Conservation (phyloP, 352 stramenopile species). For the Globisporangium nodosum region DNA sequence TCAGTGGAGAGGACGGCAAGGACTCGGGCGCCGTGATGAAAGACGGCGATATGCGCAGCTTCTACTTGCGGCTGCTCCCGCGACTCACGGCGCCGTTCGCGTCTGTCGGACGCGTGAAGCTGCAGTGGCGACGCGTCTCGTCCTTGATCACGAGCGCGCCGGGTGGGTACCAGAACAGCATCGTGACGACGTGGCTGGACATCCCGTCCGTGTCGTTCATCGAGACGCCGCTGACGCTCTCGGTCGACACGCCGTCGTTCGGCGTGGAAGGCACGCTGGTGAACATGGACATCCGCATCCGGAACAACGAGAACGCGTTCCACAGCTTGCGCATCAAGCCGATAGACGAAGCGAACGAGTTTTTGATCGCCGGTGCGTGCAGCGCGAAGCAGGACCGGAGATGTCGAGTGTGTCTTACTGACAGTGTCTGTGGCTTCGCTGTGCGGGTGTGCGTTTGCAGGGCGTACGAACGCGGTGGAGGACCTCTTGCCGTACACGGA, state of each 20-base stretch:
- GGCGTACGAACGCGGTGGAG: constrained; percentile 65
- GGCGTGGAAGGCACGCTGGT: constrained; percentile 61
- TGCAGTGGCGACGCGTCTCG: constrained; percentile 59
- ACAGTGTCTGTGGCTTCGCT: neutral
- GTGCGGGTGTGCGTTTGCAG: constrained; percentile 14
- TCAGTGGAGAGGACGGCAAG: constrained; percentile 1
- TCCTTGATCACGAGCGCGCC: constrained; percentile 33
- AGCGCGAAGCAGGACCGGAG: neutral
- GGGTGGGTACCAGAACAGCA: constrained; percentile 27
- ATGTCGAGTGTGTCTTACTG: too few species aligned
- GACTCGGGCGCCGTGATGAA: constrained; percentile 31
- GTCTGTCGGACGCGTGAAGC: constrained; percentile 45
- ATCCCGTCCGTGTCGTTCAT: constrained; percentile 68
- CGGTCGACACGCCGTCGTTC: constrained; percentile 61
- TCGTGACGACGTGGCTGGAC: constrained; percentile 63
- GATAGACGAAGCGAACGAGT: constrained; percentile 61
- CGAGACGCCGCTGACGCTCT: constrained; percentile 54
- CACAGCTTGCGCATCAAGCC: constrained; percentile 69
- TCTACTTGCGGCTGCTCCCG: constrained; percentile 56
- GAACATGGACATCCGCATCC: constrained; percentile 46
- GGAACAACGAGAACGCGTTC: constrained; percentile 71
- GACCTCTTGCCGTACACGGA: constrained; percentile 71
- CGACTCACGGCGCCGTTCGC: constrained; percentile 34
- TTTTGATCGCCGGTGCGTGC: constrained; percentile 62
- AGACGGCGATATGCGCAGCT: constrained; percentile 52